Conservation (phyloP, 352 stramenopile species). For the Pythium sp. region DNA sequence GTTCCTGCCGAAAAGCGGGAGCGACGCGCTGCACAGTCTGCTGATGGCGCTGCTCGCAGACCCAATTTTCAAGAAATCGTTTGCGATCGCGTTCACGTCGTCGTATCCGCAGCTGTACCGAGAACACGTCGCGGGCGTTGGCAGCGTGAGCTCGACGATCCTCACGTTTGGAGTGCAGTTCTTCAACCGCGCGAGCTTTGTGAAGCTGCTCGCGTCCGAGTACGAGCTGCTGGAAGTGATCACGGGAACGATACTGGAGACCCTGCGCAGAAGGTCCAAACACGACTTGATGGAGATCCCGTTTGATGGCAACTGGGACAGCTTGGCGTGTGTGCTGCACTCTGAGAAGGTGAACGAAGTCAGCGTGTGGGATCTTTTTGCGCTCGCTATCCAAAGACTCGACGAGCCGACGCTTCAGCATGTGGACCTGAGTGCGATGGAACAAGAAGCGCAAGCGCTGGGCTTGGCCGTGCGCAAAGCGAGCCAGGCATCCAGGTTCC, state of each 20-base stretch:
- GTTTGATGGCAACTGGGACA: constrained; percentile 47
- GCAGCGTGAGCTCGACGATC: constrained; percentile 86
- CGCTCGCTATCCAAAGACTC: constrained; percentile 52
- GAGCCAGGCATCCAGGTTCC: constrained; percentile 40
- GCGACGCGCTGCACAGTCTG: constrained; percentile 88
- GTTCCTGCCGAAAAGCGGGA: constrained; percentile 76
- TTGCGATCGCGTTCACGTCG: constrained; percentile 93
- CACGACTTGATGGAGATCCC: constrained; percentile 38
- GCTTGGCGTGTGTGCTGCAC: constrained; percentile 39
- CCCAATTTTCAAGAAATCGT: constrained; percentile 95
- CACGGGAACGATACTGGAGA: constrained; percentile 67
- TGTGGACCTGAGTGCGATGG: constrained; percentile 44
- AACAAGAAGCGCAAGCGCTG: constrained; percentile 38
- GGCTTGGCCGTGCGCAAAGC: constrained; percentile 39
- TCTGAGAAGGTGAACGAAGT: constrained; percentile 30
- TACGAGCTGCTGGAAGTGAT: constrained; percentile 76
- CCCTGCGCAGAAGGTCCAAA: constrained; percentile 56
- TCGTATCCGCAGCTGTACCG: constrained; percentile 90
- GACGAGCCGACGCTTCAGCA: constrained; percentile 37
- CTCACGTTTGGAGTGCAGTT: constrained; percentile 96
- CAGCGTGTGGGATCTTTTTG: constrained; percentile 68
- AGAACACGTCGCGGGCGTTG: constrained; percentile 71
- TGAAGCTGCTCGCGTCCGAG: constrained; percentile 78
- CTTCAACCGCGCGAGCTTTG: constrained; percentile 97
- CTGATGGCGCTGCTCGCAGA: constrained; percentile 96